These are phyloP conservation scores for Sonneratia alba DNA, from an alignment of 345 rosid species.

Conservation along the genomic window DNA sequence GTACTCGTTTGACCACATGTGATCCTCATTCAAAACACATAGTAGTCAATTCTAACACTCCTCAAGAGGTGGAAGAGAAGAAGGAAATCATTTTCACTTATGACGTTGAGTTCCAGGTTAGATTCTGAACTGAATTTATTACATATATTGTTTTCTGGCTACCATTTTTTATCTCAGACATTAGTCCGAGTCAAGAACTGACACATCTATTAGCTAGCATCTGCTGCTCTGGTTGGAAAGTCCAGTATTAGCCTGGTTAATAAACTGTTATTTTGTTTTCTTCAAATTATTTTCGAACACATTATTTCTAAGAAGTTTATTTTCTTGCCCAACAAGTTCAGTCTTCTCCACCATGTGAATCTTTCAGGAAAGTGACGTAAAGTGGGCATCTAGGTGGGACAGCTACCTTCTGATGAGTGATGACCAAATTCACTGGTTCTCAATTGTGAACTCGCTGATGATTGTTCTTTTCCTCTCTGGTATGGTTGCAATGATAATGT, in stretches of 20 bases:
- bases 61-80: constrained; percentile 74
- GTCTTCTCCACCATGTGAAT: neutral
- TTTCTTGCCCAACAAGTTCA: neutral
- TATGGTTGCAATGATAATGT: constrained; percentile 38
- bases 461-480: constrained; percentile 39
- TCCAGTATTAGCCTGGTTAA: neutral
- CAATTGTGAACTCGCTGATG: constrained; percentile 33
- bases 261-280: neutral
- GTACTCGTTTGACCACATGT: constrained; percentile 67
- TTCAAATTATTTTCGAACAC: neutral
- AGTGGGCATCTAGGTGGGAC: constrained; percentile 46
- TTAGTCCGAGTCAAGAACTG: neutral
- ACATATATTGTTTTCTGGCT: neutral
- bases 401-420: constrained; percentile 34
- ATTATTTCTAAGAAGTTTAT: neutral
- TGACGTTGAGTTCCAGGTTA: constrained; percentile 81
- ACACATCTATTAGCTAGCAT: neutral
- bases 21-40: constrained; percentile 69
- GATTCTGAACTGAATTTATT: constrained; percentile 10
- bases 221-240: neutral
- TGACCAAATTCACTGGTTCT: constrained; percentile 37
- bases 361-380: constrained; percentile 26
- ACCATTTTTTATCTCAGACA: too few relatives aligned
- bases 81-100: constrained; percentile 83
- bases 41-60: constrained; percentile 71